Evolutionary conservation across 306 rosid genomes (phyloP).

Genomic region (Sicyos edulis): DNA sequence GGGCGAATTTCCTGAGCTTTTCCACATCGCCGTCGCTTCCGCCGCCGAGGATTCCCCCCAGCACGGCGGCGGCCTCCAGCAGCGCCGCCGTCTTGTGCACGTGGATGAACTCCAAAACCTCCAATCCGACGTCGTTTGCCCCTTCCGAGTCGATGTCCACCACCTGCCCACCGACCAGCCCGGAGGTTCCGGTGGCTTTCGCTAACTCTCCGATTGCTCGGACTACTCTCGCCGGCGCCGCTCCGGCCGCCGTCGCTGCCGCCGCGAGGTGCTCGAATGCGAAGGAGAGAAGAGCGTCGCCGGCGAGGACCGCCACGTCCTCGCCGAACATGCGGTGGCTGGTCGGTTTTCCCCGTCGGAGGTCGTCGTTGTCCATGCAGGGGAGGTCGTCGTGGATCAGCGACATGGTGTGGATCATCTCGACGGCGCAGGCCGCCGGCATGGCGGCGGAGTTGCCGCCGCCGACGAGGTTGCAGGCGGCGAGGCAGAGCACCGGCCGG

Average conservation of each 20-base stretch:
- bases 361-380: slow-evolving; percentile 67
- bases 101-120: slow-evolving; percentile 45
- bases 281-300: slow-evolving; percentile 43
- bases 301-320: slow-evolving; percentile 47
- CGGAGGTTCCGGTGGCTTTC: slow-evolving; percentile 37
- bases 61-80: slow-evolving; percentile 42
- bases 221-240: slow-evolving; percentile 31
- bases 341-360: slow-evolving; percentile 54
- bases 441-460: slow-evolving; percentile 32
- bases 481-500: slow-evolving; percentile 51
- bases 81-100: slow-evolving; percentile 51
- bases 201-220: slow-evolving; percentile 40
- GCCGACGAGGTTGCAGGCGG: slow-evolving; percentile 52
- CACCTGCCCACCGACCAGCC: slow-evolving; percentile 47
- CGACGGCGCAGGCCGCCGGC: slow-evolving; percentile 49
- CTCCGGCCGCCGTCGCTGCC: not conserved
- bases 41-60: slow-evolving; percentile 51
- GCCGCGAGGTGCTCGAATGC: slow-evolving; percentile 46
- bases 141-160: slow-evolving; percentile 46
- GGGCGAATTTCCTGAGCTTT: slow-evolving; percentile 38
- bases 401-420: slow-evolving; percentile 66
- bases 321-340: slow-evolving; percentile 51
- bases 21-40: slow-evolving; percentile 37
- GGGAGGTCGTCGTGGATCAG: slow-evolving; percentile 56
- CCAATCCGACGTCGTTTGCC: slow-evolving; percentile 28